These are phyloP conservation scores for Mycena rosella DNA, from an alignment of 768 basidiomycete species.

Conservation along the genomic window DNA sequence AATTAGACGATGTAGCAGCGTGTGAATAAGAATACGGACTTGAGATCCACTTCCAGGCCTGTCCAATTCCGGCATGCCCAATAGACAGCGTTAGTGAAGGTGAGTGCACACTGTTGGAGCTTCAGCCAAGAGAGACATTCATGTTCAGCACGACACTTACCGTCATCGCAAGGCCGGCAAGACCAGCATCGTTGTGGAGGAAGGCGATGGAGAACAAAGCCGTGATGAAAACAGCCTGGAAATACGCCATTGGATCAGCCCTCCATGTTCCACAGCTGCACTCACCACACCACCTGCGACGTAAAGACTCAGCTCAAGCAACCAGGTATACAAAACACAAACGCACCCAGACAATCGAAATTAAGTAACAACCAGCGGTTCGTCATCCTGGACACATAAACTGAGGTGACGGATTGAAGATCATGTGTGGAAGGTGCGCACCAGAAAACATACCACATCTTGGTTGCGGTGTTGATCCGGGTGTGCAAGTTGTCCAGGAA, in stretches of 20 bases:
- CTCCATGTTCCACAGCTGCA: not conserved
- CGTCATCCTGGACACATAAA: constrained; percentile 68
- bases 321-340: no score
- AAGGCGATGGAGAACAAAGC: constrained; percentile 69
- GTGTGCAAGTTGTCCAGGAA: constrained; percentile 82
- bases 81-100: constrained; percentile 39
- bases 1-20: not conserved
- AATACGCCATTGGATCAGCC: not conserved
- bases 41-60: constrained; percentile 68
- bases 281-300: constrained; percentile 28
- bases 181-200: constrained; percentile 55
- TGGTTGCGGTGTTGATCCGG: constrained; percentile 84
- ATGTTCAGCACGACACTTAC: not conserved
- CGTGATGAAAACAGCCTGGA: constrained; percentile 65
- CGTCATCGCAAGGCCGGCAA: constrained; percentile 69
- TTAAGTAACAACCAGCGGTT: constrained; percentile 25
- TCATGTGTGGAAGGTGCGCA: no score
- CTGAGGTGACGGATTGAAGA: no score
- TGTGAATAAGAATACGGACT: constrained; percentile 49
- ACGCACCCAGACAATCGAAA: constrained; percentile 27
- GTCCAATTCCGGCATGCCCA: constrained; percentile 44
- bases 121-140: not conserved
- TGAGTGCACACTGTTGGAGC: constrained; percentile 48
- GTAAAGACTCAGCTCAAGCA: not conserved
- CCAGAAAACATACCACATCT: constrained; percentile 81